Conservation (phyloP, 768 basidiomycete genomes). For the Astraeus odoratus region DNA sequence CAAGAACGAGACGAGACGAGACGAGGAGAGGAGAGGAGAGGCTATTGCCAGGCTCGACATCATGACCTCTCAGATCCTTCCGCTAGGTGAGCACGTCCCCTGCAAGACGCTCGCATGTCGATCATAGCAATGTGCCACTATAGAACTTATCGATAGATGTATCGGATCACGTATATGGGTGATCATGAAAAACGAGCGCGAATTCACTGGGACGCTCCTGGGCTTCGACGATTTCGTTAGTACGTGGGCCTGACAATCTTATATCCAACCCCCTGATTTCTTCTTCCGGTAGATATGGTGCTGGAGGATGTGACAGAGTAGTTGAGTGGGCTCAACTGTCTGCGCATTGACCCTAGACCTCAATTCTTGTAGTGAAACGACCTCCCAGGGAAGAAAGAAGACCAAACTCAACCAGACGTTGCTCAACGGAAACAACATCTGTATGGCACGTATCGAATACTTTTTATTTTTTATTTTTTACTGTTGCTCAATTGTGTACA, state of each 20-base stretch:
- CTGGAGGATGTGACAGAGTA: conserved; percentile 96
- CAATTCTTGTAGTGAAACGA: conserved; percentile 60
- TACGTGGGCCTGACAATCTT: conserved; percentile 43
- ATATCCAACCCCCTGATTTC: neutral
- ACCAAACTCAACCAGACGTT: conserved; percentile 84
- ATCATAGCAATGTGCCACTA: neutral
- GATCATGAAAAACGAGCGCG: conserved; percentile 95
- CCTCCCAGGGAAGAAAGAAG: conserved; percentile 72
- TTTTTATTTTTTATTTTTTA: neutral
- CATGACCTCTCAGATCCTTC: conserved; percentile 93
- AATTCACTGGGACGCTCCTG: conserved; percentile 90
- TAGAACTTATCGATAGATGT: conserved; percentile 95
- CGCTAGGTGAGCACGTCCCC: conserved; percentile 53
- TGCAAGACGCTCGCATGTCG: neutral
- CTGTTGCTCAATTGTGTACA: conserved; percentile 4
- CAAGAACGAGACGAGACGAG: too few relatives aligned
- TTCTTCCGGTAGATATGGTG: conserved; percentile 64
- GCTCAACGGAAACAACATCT: conserved; percentile 93
- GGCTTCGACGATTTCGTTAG: conserved; percentile 99
- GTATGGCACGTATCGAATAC: conserved; percentile 64
- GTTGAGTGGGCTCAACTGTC: conserved; percentile 36
- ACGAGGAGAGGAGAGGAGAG: too few relatives aligned
- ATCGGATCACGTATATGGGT: conserved; percentile 98
- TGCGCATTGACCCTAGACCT: neutral
- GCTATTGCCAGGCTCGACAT: neutral